Conservation (phyloP, 2,329 filamentous ascomycete genomes). For the Sclerotinia borealis region DNA sequence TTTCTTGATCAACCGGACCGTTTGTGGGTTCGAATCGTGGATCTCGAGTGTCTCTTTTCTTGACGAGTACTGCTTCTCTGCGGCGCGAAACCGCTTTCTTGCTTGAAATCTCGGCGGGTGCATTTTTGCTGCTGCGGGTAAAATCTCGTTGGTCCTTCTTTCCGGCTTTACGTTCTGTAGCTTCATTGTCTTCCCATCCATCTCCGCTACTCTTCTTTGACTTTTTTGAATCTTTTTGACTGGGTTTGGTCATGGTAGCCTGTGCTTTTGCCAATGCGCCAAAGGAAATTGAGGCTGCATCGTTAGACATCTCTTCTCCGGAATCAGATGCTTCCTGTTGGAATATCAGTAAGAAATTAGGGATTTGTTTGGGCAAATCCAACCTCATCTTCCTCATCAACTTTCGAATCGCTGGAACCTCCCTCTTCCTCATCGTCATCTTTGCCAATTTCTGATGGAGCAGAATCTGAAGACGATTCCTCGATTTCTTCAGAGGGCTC, state of each 20-base stretch:
- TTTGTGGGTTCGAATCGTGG: constrained; percentile 76
- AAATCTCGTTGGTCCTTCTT: constrained; percentile 37
- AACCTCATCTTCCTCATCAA: constrained; percentile 23
- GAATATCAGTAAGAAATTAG: background rate
- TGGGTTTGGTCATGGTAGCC: constrained; percentile 48
- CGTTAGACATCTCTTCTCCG: constrained; percentile 17
- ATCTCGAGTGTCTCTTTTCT: constrained; percentile 63
- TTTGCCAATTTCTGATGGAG: constrained; percentile 33
- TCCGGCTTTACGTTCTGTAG: constrained; percentile 37
- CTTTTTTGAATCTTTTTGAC: constrained; percentile 29
- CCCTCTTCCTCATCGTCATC: constrained; percentile 34
- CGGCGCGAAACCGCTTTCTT: constrained; percentile 78
- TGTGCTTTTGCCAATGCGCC: constrained; percentile 86
- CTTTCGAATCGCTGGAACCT: constrained; percentile 32
- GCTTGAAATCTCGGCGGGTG: constrained; percentile 74
- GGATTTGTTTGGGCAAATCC: constrained; percentile 8
- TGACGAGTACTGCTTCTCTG: constrained; percentile 61
- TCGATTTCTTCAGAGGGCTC: constrained; percentile 30
- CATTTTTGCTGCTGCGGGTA: constrained; percentile 72
- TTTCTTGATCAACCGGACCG: constrained; percentile 50
- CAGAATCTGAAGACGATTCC: constrained; percentile 29
- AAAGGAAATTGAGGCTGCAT: constrained; percentile 65
- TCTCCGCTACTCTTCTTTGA: constrained; percentile 35
- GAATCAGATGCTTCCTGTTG: constrained; percentile 19
- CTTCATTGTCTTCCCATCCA: constrained; percentile 35